These are phyloP conservation scores for Hyaloscypha finlandica DNA, from an alignment of 495 filamentous ascomycete species.

Conservation along the genomic window DNA sequence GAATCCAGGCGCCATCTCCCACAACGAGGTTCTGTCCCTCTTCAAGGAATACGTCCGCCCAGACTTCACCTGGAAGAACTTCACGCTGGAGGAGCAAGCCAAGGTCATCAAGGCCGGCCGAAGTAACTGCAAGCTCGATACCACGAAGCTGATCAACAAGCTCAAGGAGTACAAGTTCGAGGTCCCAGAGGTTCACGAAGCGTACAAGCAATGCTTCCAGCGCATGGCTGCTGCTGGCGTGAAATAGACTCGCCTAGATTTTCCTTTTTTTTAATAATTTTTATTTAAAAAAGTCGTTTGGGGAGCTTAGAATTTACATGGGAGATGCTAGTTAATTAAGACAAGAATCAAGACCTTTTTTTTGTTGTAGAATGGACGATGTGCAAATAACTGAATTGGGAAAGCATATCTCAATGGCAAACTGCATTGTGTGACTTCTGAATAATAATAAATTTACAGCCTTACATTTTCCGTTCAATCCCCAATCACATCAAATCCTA, in stretches of 20 bases:
- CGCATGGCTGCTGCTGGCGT: slow-evolving; percentile 61
- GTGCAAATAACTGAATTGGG: not conserved
- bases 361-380: not conserved
- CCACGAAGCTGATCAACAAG: slow-evolving; percentile 59
- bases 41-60: slow-evolving; percentile 65
- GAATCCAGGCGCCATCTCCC: slow-evolving; percentile 66
- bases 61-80: slow-evolving; percentile 65
- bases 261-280: slow-evolving; percentile 1
- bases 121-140: slow-evolving; percentile 65
- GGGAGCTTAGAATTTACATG: not conserved
- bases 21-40: slow-evolving; percentile 64
- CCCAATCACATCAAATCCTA: not conserved
- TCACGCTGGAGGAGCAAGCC: slow-evolving; percentile 63
- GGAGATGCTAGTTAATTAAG: not conserved
- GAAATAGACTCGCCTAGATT: slow-evolving; percentile 34
- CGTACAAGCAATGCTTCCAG: slow-evolving; percentile 62
- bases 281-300: slow-evolving; percentile 17
- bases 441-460: not conserved
- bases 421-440: not conserved
- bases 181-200: slow-evolving; percentile 63
- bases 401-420: not conserved
- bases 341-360: not conserved
- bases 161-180: slow-evolving; percentile 58
- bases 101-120: slow-evolving; percentile 67
- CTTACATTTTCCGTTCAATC: not conserved